Evolutionary conservation across 1,284 basidiomycete species (phyloP), one percentile per base, ranked within the genome.

Genomic region (Ganoderma sinense): DNA sequence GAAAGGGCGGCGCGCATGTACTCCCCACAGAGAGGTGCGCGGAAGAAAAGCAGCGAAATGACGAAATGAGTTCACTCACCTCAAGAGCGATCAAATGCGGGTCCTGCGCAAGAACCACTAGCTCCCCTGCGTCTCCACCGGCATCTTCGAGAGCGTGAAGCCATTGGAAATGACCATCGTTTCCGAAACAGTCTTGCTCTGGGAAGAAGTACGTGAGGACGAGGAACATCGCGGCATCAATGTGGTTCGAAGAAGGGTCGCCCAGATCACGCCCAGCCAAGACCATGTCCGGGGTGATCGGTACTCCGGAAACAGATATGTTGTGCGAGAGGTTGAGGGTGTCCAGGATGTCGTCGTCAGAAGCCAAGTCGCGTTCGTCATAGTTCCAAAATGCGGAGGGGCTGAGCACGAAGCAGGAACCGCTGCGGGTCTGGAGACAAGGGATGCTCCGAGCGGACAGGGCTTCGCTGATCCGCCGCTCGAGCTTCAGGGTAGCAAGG

Each of bases 201-300:
- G 87, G 88, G 77, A 95, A 93, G 80, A 93, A 90, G 77, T 93
- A 94, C 0, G 92, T 94, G 68, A 95, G 84, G 14, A 90, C 91
- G 26, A 95, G 85, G 76, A 89, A 93, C 63, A 84, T 86, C 55
- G 92, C 91, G 62, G 86, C 89, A 74, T 92, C 89, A 68, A 91
- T 84, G 64, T 84, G 82, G 16, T 78, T 75, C 55, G 83, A 81
- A 66, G 85, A 82, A 59, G 84, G 84, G 62, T 91, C 88, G 68
- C 84, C 82, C 26, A 83, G 84, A 48, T 87, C 87, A 65, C 91
- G 85, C 26, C 91, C 89, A n/a, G 92, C 91, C 61, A 94, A 80
- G 40, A 94, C 91, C 92, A 94, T 94, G 64, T 88, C 84, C 8
- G 91, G 88, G 16, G 87, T 89, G 59, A 94, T 80, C 43, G 87